Evolutionary conservation across 306 rosid genomes (phyloP), one percentile per base, ranked within the genome.

Genomic region (Trifolium repens): DNA sequence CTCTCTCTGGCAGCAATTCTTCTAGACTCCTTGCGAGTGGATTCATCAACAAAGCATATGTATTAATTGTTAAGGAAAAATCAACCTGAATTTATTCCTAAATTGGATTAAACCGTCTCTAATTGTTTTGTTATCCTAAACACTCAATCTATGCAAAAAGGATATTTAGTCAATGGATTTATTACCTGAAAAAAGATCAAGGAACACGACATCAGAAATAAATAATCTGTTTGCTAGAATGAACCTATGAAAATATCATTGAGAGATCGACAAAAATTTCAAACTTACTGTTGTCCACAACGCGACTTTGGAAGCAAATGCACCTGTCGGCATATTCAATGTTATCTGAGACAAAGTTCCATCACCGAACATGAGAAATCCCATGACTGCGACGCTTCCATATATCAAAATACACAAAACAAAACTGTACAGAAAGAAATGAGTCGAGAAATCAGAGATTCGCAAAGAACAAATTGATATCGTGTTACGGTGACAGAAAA

Each of bases 21-120:
- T 93, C 98, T 14, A 93, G 72, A 82, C 98, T 86, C 80, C 98
- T 87, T 71, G 96, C 96, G 76, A 93, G 67, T 17, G 98, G 96
- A 77, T 90, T 93, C 89, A 93, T 83, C 83, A 93, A 61, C 72
- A 93, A 80, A 11, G 98, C 91, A 90, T 80, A 93, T 67, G 26
- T 91, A 79, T 71, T 79, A 47, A 85, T 46, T 40, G 79, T 83
- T 78, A 91, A 87, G 96, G 88, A 91, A 89, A 67, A 54, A 42
- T 70, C 53, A 44, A 27, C 34, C 5, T 63, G 30, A 46, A n/a
- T 55, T 35, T 7, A 67, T 58, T 58, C 62, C 7, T 53, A 34
- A 59, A 11, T 13, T 52, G 61, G 34, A 67, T 71, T 63, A 82
- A 67, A 46, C 15, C 35, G 69, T 59, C 66, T 62, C 15, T 39